Percentiles rank a stretch among this genome's conserved stretches.
Conservation (phyloP, 108 stramenopile species). For the Fistulifera pelliculosa region DNA sequence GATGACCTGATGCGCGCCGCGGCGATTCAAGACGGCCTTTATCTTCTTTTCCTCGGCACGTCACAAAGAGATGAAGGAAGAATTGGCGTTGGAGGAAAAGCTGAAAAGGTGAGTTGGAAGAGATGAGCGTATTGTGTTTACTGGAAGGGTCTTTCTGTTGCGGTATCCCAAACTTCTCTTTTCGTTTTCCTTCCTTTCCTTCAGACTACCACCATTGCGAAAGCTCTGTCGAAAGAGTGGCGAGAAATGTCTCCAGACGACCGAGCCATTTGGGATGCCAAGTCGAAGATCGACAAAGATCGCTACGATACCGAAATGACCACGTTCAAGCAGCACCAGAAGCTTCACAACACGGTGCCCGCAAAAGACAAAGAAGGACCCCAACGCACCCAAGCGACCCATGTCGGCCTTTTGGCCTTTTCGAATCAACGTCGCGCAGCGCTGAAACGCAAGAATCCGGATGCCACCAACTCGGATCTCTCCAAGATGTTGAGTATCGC, state of each 20-base stretch:
- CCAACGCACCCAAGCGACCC: constrained; percentile 43
- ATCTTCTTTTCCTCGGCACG: constrained; percentile 30
- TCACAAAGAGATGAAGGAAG: constrained; percentile 29
- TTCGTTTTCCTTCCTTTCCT: not conserved
- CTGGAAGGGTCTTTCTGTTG: too few species aligned
- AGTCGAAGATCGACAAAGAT: constrained; percentile 7
- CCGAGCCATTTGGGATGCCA: constrained; percentile 12
- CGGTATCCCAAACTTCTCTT: too few species aligned
- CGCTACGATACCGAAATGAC: constrained; percentile 33
- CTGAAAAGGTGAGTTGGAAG: constrained; percentile 22
- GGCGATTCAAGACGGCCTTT: constrained; percentile 30
- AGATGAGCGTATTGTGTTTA: too few species aligned
- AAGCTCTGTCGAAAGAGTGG: constrained; percentile 26
- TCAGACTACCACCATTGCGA: constrained; percentile 28
- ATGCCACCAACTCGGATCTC: constrained; percentile 37
- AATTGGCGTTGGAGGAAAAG: constrained; percentile 11
- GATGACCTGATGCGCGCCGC: constrained; percentile 12
- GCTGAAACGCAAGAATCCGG: constrained; percentile 35
- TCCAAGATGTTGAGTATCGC: constrained; percentile 29
- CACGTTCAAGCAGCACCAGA: constrained; percentile 14
- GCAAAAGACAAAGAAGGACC: constrained; percentile 38
- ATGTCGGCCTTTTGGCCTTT: constrained; percentile 44
- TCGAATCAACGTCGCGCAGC: constrained; percentile 15
- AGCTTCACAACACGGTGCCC: too few species aligned
- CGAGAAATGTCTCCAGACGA: constrained; percentile 13